Evolutionary conservation across 768 basidiomycete species (phyloP), one percentile per base, ranked within the genome.

Genomic region (Mycena leptocephala): DNA sequence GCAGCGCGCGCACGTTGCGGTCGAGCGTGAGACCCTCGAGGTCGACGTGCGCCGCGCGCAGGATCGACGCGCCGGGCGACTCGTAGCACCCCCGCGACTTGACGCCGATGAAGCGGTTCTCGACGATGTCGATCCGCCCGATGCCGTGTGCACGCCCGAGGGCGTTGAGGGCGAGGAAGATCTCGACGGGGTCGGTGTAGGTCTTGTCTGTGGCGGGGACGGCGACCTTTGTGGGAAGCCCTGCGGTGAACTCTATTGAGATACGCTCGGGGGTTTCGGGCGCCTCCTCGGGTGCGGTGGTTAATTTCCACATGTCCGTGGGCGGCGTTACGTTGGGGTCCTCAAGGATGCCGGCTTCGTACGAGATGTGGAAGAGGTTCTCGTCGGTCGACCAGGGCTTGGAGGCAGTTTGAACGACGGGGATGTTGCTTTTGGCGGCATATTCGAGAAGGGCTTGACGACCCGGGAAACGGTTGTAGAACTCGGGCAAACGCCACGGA

Each of bases 331-430:
- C 93, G 89, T 98, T 92, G 77, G 98, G 98, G 83, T 99, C 95
- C 85, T 99, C 98, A 78, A 99, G 93, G 84, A 99, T 99, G 56
- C 98, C 98, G 14, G 98, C 98, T 86, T 99, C 98, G 87, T 99
- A 99, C 22, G 98, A 99, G 87, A 99, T 99, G 89, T 99, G 98
- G 94, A 98, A 99, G 61, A 99, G 90, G 88, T 99, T 99, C 88
- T 99, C 98, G 84, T 99, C 98, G 8, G 98, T 99, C 3, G 98
- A 99, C 98, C 98, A 99, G 43, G 98, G 98, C 88, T 99, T 99
- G 70, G 97, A 91, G 14, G 95, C 91, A 58, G 98, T 99, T 87
- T 99, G 98, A 77, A 93, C 91, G 75, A 99, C 97, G 70, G 97
- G 97, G 78, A 99, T 98, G 62, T 92, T 85, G 84, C 96, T 96